These are phyloP conservation scores for Rubus parviflorus DNA, from an alignment of 306 rosid genomes.

Conservation along the genomic window DNA sequence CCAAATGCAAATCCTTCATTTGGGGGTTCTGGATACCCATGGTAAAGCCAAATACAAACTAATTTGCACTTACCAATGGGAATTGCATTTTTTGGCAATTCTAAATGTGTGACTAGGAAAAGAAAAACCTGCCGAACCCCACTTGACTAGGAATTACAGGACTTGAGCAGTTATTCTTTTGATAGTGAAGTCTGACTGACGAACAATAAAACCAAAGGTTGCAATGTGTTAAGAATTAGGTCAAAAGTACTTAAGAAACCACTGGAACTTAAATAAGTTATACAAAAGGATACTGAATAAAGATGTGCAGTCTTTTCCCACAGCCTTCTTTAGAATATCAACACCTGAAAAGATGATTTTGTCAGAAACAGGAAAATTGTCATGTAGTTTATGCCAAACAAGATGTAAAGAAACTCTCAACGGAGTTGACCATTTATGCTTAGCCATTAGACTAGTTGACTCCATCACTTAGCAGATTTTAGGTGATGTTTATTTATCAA, in stretches of 20 bases:
- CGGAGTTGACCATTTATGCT: neutral
- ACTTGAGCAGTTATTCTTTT: neutral
- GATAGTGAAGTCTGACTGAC: neutral
- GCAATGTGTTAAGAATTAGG: neutral
- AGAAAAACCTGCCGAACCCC: neutral
- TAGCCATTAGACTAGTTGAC: neutral
- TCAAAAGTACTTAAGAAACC: neutral
- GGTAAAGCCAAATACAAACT: neutral
- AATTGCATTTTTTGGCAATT: neutral
- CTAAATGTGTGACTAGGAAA: neutral
- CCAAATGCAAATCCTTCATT: neutral
- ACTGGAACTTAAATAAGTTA: neutral
- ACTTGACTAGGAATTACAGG: neutral
- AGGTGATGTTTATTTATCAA: neutral
- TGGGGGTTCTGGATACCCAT: neutral
- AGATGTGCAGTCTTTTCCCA: slow-evolving; percentile 94
- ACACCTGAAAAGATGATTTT: slow-evolving; percentile 55
- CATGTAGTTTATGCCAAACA: neutral
- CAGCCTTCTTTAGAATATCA: slow-evolving; percentile 84
- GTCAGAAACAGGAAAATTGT: slow-evolving; percentile 14
- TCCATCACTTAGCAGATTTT: neutral
- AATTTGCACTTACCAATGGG: neutral
- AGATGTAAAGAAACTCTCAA: neutral
- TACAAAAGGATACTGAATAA: slow-evolving; percentile 84
- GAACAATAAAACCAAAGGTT: neutral